A percentile compares a stretch with the other conserved stretches of the same genome.
Evolutionary conservation across 148 eudicot genomes (phyloP).

Genomic region (Cornus florida): DNA sequence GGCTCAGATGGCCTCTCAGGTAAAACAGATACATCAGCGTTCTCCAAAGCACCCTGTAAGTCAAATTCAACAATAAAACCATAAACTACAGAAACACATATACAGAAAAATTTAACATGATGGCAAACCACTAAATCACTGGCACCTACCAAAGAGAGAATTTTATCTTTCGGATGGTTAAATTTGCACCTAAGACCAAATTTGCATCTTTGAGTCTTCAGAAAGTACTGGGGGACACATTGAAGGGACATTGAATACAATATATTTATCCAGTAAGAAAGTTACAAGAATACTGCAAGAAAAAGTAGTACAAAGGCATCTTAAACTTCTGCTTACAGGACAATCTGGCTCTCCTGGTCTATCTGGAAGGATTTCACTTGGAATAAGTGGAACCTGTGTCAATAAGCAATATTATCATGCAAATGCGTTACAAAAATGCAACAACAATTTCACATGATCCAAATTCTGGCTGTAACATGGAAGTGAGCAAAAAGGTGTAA

Average conservation of each 20-base stretch:
- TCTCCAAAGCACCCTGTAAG: conserved; percentile 52
- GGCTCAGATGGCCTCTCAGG: conserved; percentile 98
- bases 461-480: not conserved
- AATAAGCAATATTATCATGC: conserved; percentile 2
- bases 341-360: conserved; percentile 96
- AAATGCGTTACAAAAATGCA: not conserved
- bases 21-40: conserved; percentile 37
- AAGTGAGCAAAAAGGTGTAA: not conserved
- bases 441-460: not conserved
- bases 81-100: not conserved
- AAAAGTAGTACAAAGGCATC: not conserved
- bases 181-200: conserved; percentile 86
- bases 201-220: conserved; percentile 95
- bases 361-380: conserved; percentile 72
- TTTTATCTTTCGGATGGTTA: conserved; percentile 79
- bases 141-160: conserved; percentile 34
- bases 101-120: conserved; percentile 1
- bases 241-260: conserved; percentile 10
- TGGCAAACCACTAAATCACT: conserved; percentile 11
- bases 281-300: not conserved
- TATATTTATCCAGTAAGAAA: not conserved
- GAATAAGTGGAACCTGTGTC: conserved; percentile 59
- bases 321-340: conserved; percentile 58
- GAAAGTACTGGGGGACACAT: conserved; percentile 58
- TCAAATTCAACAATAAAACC: conserved; percentile 12